These are phyloP conservation scores for Marchantia polymorpha DNA, from an alignment of 225 moss, liverwort and hornwort species.

Conservation along the genomic window DNA sequence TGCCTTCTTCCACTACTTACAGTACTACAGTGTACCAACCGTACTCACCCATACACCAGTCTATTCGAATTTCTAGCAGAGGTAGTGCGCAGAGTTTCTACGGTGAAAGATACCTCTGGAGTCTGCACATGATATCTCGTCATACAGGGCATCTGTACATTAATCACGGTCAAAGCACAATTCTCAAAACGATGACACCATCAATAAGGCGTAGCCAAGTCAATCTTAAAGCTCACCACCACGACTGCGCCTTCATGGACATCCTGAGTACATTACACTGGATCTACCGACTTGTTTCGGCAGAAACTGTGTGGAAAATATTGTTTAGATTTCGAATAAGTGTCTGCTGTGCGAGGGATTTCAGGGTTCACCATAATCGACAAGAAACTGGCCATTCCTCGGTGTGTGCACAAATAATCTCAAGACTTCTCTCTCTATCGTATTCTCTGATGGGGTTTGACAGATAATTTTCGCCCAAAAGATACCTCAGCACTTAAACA, in stretches of 20 bases:
- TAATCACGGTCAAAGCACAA: slow-evolving; percentile 12
- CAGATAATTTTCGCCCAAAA: too few species aligned
- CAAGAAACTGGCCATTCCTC: not conserved
- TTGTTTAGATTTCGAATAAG: not conserved
- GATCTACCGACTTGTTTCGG: slow-evolving; percentile 3
- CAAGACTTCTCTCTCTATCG: not conserved
- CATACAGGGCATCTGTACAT: not conserved
- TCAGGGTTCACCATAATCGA: too few species aligned
- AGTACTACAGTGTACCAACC: slow-evolving; percentile 1
- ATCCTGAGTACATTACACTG: not conserved
- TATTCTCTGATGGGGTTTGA: not conserved
- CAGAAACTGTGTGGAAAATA: not conserved
- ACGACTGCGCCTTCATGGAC: slow-evolving; percentile 9
- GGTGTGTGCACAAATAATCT: not conserved
- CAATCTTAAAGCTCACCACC: slow-evolving; percentile 8
- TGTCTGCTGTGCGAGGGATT: too few species aligned
- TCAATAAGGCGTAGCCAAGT: slow-evolving; percentile 6
- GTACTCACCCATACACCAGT: slow-evolving; percentile 4
- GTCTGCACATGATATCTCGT: slow-evolving; percentile 2
- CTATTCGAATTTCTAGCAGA: not conserved
- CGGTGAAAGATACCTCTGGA: slow-evolving; percentile 16
- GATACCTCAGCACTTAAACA: too few species aligned
- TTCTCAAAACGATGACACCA: slow-evolving; percentile 11
- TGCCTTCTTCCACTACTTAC: slow-evolving; percentile 3
- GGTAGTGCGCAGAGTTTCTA: not conserved